Evolutionary conservation across 805 yeast genomes (phyloP).

Genomic region (Cyberlindnera mississippiensis): DNA sequence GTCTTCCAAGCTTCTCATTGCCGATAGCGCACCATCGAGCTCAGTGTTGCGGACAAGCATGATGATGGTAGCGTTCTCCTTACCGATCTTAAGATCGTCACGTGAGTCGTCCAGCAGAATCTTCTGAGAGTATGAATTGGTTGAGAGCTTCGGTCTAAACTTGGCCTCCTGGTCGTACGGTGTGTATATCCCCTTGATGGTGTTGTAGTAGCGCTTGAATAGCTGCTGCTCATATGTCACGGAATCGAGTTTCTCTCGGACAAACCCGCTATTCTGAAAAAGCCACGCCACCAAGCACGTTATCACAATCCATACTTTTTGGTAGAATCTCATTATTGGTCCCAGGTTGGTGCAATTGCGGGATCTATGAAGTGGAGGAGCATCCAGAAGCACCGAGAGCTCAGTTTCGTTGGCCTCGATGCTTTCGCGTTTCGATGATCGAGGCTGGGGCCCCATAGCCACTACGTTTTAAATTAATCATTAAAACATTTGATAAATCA

Average conservation of each 20-base stretch:
- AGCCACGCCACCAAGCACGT: conserved; percentile 22
- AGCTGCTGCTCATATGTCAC: conserved; percentile 19
- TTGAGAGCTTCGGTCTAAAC: conserved; percentile 32
- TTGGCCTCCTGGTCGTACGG: conserved; percentile 20
- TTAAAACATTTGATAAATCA: too few species aligned
- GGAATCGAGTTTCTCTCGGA: conserved; percentile 22
- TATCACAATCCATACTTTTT: conserved; percentile 26
- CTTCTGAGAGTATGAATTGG: conserved; percentile 36
- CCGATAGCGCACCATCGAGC: conserved; percentile 61
- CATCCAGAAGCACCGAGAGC: too few species aligned
- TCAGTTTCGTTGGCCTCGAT: too few species aligned
- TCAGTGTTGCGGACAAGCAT: conserved; percentile 88
- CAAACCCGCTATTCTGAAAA: conserved; percentile 19
- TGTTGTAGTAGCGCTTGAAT: conserved; percentile 8
- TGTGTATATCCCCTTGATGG: conserved; percentile 23
- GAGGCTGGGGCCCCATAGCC: too few species aligned
- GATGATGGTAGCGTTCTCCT: conserved; percentile 79
- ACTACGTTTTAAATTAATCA: too few species aligned
- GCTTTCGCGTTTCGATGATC: too few species aligned
- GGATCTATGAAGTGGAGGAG: background rate
- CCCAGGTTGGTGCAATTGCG: background rate
- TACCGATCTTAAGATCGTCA: conserved; percentile 40
- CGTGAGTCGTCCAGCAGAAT: conserved; percentile 27
- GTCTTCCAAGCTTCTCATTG: conserved; percentile 79
- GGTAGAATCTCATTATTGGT: conserved; percentile 21